Evolutionary conservation across 2,329 filamentous ascomycete genomes (phyloP).

Genomic region (Ceratocystis colombiana): DNA sequence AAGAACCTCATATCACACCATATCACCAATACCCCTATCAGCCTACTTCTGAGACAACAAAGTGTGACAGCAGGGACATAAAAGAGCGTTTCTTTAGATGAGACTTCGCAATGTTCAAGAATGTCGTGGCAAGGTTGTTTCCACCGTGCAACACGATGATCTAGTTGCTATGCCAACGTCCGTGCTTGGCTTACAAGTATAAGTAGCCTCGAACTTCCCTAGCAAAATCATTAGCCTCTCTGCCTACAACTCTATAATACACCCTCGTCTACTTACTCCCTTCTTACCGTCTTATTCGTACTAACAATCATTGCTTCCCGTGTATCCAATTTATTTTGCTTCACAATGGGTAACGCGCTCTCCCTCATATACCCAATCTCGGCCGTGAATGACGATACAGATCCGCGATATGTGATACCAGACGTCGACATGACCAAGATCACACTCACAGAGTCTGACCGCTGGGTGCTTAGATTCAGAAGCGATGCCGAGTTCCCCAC

Average conservation of each 20-base stretch:
- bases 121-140: background rate
- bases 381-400: constrained; percentile 7
- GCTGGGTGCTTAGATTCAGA: constrained; percentile 22
- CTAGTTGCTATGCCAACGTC: constrained; percentile 11
- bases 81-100: background rate
- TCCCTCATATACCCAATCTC: constrained; percentile 21
- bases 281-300: background rate
- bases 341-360: constrained; percentile 23
- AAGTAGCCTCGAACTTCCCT: background rate
- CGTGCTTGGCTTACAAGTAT: background rate
- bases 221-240: background rate
- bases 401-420: constrained; percentile 24
- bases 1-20: background rate
- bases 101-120: background rate
- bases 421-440: constrained; percentile 25
- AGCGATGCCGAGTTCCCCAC: constrained; percentile 23
- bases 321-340: background rate
- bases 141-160: background rate
- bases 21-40: background rate
- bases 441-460: constrained; percentile 22
- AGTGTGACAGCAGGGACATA: background rate
- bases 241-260: background rate
- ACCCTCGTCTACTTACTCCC: background rate
- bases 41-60: background rate
- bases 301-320: background rate